Base-by-base conservation (phyloP, 2,329 filamentous ascomycete genomes). In the Colletotrichum spaethianum region DNA sequence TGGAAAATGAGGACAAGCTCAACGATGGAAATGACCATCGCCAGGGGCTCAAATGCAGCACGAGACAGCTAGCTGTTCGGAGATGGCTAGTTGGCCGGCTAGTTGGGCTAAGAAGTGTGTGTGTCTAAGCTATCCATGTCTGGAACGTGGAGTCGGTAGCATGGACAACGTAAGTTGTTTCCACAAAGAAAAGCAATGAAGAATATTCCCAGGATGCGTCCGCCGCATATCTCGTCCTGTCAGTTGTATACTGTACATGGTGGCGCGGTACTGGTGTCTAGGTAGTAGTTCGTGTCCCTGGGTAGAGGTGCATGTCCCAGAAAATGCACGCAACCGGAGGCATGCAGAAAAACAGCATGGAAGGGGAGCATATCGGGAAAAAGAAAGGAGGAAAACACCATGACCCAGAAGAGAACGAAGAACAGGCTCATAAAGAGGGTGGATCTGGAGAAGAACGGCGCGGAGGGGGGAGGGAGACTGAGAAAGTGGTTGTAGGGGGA, bases 141-240 rank as follows among this genome's bases (percentile, higher is more conserved):
- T 36, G 36, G 42, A 69, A 64, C 69, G 69, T 72, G 69, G 69
- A 72, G 69, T 69, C 33, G 52, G 11, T n/a, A 46, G 53, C 59
- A 63, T 69, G 59, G 53, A 50, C 57, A 63, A 46, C 59, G 65
- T 48, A 60, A 52, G 52, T 69, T 60, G 38, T 63, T 46, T 57
- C 69, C 65, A 23, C 38, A 42, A 48, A 28, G 52, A 72, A 72
- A 72, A 72, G 65, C 65, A 72, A 72, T 53, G 20, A 63, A 63
- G 44, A 56, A 63, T 31, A 69, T 59, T 57, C 16, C 20, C 57
- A 62, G 40, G 42, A 56, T 57, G 56, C 23, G 46, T 57, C 63
- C 50, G 50, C 48, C 33, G 26, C 38, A 16, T 31, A 26, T 40
- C 9, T 42, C 31, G 33, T 50, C 36, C 44, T 60, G 46, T n/a